Conservation (phyloP, 108 stramenopile species). For the Nitzschia sp. region DNA sequence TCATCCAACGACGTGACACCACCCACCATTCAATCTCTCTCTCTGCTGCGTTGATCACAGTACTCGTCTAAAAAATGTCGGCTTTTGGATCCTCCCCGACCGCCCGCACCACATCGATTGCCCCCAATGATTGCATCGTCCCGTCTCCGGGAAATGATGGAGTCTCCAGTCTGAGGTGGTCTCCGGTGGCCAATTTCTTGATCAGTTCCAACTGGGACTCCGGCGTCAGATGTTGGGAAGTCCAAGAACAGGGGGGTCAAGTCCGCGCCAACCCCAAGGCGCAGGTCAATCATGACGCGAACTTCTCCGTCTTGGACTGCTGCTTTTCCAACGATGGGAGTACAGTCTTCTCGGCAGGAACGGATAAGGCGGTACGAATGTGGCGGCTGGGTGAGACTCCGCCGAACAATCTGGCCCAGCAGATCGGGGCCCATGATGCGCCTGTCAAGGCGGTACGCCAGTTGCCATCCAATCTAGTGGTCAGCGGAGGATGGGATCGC, state of each 20-base stretch:
- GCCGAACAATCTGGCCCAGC: slow-evolving; percentile 59
- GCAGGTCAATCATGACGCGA: slow-evolving; percentile 78
- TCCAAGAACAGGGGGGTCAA: slow-evolving; percentile 73
- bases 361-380: slow-evolving; percentile 89
- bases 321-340: slow-evolving; percentile 74
- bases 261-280: slow-evolving; percentile 73
- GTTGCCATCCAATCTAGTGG: slow-evolving; percentile 62
- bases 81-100: slow-evolving; percentile 19
- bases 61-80: no score
- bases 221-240: slow-evolving; percentile 89
- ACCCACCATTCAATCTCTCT: no score
- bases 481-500: slow-evolving; percentile 76
- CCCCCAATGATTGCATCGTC: slow-evolving; percentile 70
- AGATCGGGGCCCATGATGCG: slow-evolving; percentile 88
- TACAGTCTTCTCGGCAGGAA: slow-evolving; percentile 78
- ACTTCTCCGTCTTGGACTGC: slow-evolving; percentile 66
- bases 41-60: no score
- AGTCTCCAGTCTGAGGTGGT: slow-evolving; percentile 71
- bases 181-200: slow-evolving; percentile 72
- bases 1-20: no score
- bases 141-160: slow-evolving; percentile 75
- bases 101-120: slow-evolving; percentile 31
- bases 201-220: slow-evolving; percentile 82
- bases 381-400: slow-evolving; percentile 78
- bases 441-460: slow-evolving; percentile 76